Evolutionary conservation across 2,329 filamentous ascomycete genomes (phyloP), one percentile per base, ranked within the genome.

Genomic region (Diaporthe humulicola): DNA sequence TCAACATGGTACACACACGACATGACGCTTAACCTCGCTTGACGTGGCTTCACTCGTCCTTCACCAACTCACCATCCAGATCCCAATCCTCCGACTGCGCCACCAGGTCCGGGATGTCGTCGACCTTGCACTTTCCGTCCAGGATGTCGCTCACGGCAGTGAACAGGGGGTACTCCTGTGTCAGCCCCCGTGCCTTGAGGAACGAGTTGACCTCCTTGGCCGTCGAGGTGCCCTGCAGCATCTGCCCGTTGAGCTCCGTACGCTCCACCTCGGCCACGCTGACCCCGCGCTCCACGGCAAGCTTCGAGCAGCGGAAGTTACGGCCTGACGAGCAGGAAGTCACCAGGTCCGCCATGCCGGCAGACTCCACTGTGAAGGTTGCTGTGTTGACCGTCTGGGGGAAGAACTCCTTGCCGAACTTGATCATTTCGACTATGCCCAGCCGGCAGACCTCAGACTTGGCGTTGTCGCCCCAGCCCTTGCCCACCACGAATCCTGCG

Each of bases 381-480:
- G 90, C 91, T 14, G 93, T 91, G 77, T 93, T 90, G 36, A 97
- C 93, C 1, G 94, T 94, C 80, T 96, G 90, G 25, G 92, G 91
- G 83, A 98, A 99, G 88, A 98, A 99, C 79, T 93, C 92, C 84
- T 96, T 95, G 78, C 96, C 96, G 79, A 99, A 99, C 82, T 94
- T 93, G 81, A 98, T 95, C 93, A 98, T 98, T 86, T 99, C 97
- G 79, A 98, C 89, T 60, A 99, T 91, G 10, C 97, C 97, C 28
- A 98, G 93, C 56, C 97, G 94, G 95, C 99, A 98, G 76, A 99
- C 93, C 60, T 97, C 97, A n/a, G 97, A 95, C 87, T 99, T 98
- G 78, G 96, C 96, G 79, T 98, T 99, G 87, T 98, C 96, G 81
- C 97, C 97, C 96, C 97, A 99, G 78, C 96, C 96, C 76, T 96